Percentiles rank a stretch among this genome's conserved stretches.
Evolutionary conservation across 306 rosid species (phyloP).

Genomic region (Quercus aquifolioides): DNA sequence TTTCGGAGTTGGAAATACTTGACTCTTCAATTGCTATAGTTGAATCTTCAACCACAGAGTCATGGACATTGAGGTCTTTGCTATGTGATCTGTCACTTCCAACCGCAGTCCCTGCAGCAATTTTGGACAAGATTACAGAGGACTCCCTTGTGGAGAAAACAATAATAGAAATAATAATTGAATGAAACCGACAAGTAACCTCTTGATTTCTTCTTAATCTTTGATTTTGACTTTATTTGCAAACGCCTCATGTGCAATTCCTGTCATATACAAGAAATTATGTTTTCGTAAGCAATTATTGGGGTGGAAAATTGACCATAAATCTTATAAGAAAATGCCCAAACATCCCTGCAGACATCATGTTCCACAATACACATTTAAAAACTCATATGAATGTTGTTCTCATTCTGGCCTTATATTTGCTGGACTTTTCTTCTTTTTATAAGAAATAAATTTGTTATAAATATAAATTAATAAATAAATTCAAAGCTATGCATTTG

Average conservation of each 20-base stretch:
- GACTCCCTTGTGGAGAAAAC: background rate
- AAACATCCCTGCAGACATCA: background rate
- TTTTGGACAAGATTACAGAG: background rate
- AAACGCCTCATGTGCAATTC: slow-evolving; percentile 73
- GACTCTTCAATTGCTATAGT: slow-evolving; percentile 22
- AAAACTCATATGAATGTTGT: background rate
- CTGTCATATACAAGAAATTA: slow-evolving; percentile 22
- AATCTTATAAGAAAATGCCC: background rate
- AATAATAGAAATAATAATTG: background rate
- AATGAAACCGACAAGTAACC: slow-evolving; percentile 29
- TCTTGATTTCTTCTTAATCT: slow-evolving; percentile 41
- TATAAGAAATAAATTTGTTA: background rate
- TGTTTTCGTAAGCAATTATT: background rate
- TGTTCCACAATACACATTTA: background rate
- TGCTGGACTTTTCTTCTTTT: background rate
- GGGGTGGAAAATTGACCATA: background rate
- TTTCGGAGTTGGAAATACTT: slow-evolving; percentile 13
- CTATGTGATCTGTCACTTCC: slow-evolving; percentile 23
- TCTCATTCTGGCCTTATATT: background rate
- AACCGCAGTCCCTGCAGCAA: slow-evolving; percentile 21
- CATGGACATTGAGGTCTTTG: slow-evolving; percentile 7
- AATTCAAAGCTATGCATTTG: background rate
- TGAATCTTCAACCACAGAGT: slow-evolving; percentile 24
- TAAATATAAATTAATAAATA: background rate
- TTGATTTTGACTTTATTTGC: slow-evolving; percentile 63